Conservation (phyloP, 352 stramenopile genomes). For the Phytophthora capsici region DNA sequence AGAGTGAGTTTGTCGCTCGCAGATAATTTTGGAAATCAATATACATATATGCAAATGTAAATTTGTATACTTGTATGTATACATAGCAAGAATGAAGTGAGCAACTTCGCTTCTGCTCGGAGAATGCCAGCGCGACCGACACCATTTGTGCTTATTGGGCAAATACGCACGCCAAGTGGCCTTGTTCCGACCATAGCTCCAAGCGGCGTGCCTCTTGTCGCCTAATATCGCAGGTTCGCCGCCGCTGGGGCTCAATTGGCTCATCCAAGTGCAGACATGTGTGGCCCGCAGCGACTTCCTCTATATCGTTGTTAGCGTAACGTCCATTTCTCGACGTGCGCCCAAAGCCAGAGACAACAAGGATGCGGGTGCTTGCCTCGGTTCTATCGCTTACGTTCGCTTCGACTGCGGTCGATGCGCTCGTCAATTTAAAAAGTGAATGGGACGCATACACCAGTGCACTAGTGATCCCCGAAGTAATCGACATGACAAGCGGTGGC, state of each 20-base stretch:
- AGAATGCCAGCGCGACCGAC: constrained; percentile 24
- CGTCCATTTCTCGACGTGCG: constrained; percentile 21
- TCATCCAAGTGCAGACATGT: constrained; percentile 2
- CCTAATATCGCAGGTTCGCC: neutral
- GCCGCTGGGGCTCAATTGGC: constrained; percentile 16
- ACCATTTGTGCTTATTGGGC: constrained; percentile 18
- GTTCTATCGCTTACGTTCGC: neutral
- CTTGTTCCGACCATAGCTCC: neutral
- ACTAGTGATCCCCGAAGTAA: constrained; percentile 44
- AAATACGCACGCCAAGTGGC: constrained; percentile 5
- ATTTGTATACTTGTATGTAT: no score
- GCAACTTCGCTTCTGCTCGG: neutral
- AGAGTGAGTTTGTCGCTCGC: constrained; percentile 3
- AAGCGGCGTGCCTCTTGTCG: constrained; percentile 14
- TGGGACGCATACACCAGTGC: constrained; percentile 46
- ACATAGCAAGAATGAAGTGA: neutral
- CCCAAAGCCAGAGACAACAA: neutral
- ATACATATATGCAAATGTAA: no score
- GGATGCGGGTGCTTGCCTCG: constrained; percentile 8
- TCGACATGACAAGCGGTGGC: constrained; percentile 51
- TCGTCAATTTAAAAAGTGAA: constrained; percentile 43
- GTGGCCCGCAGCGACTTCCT: neutral
- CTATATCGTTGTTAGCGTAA: neutral
- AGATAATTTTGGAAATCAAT: no score
- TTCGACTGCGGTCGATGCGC: neutral